Conservation (phyloP, 148 eudicot species). For the Rhododendron ferrugineum region DNA sequence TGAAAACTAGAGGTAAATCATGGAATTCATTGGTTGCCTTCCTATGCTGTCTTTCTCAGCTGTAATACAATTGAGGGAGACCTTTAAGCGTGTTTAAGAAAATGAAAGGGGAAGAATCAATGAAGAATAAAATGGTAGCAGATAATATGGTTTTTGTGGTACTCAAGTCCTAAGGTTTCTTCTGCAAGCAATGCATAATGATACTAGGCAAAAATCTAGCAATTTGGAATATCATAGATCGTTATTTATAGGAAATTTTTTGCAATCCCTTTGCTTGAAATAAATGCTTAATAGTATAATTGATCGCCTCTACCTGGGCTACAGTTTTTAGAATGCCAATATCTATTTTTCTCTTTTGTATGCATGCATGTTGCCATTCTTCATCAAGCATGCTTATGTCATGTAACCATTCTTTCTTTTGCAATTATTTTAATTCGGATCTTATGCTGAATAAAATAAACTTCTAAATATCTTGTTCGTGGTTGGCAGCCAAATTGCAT, state of each 20-base stretch:
- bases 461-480: neutral
- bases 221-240: neutral
- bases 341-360: neutral
- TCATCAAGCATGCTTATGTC: neutral
- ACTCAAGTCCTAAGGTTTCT: neutral
- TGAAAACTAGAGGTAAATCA: neutral
- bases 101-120: neutral
- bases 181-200: conserved; percentile 1
- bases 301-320: neutral
- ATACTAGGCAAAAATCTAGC: neutral
- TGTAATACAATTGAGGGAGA: neutral
- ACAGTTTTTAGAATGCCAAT: neutral
- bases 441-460: neutral
- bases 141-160: neutral
- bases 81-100: neutral
- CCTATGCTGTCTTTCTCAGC: neutral
- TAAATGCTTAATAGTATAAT: neutral
- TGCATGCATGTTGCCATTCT: neutral
- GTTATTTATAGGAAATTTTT: neutral
- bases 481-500: conserved; percentile 66
- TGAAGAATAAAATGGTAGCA: neutral
- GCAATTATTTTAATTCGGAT: neutral
- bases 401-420: neutral
- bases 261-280: too few relatives aligned
- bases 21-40: neutral